A percentile compares a stretch with the other conserved stretches of the same genome.
phyloP scores from a whole-genome alignment of 352 stramenopile species.

The Pythium sp. region DNA sequence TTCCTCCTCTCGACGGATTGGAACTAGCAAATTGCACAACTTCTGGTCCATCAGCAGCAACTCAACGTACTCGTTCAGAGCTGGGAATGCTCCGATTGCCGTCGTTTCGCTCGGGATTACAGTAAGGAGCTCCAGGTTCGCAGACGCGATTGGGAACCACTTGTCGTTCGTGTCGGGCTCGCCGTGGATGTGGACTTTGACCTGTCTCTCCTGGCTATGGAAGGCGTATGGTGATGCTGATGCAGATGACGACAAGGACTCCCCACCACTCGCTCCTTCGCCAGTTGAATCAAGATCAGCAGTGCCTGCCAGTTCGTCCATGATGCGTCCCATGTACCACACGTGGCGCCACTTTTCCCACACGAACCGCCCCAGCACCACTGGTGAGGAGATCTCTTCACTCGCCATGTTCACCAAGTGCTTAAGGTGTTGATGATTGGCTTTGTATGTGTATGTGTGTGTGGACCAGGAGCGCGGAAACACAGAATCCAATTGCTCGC shows the following conservation, averaged over 20 bases:
- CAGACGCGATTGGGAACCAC: constrained; percentile 27
- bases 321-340: constrained; percentile 50
- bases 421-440: too few species aligned
- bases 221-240: neutral
- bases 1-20: neutral
- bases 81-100: constrained; percentile 39
- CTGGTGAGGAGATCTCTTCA: neutral
- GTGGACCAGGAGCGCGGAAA: neutral
- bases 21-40: constrained; percentile 16
- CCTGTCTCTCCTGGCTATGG: neutral
- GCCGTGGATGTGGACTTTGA: constrained; percentile 41
- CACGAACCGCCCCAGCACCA: constrained; percentile 21
- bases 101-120: constrained; percentile 23
- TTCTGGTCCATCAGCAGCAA: constrained; percentile 33
- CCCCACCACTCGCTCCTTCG: neutral
- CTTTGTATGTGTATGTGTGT: neutral
- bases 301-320: constrained; percentile 7
- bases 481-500: neutral
- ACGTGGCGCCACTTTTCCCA: constrained; percentile 40
- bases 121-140: constrained; percentile 29
- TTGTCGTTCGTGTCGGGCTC: constrained; percentile 44
- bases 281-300: neutral
- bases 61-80: constrained; percentile 33
- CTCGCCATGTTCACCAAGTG: neutral
- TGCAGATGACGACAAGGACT: neutral